phyloP scores from a whole-genome alignment of 148 eudicot species.

The Bassia scoparia region DNA sequence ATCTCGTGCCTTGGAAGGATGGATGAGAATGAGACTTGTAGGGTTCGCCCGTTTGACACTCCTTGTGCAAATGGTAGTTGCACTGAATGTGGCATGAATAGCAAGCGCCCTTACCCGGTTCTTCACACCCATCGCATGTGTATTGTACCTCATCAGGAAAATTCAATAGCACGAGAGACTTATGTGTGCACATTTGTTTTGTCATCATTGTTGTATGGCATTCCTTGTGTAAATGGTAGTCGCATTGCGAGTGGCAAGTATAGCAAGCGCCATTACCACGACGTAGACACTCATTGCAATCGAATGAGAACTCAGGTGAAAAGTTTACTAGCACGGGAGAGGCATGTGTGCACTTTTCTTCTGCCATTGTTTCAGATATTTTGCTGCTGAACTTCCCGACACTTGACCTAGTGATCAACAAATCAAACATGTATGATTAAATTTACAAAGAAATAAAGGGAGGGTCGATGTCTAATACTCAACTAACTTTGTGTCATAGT shows the following conservation, averaged over 20 bases:
- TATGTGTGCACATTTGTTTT: not conserved
- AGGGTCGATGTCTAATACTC: too few relatives aligned
- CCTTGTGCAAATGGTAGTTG: constrained; percentile 6
- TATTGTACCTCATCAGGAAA: not conserved
- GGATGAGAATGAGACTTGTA: not conserved
- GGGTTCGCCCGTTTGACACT: not conserved
- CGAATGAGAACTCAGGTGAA: not conserved
- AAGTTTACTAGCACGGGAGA: not conserved
- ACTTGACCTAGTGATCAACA: too few relatives aligned
- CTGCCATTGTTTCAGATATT: not conserved
- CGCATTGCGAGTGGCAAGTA: not conserved
- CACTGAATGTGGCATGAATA: not conserved
- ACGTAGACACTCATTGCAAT: not conserved
- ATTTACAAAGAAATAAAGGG: too few relatives aligned
- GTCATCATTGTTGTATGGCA: constrained; percentile 1
- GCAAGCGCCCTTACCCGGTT: constrained; percentile 11
- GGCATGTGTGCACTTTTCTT: not conserved
- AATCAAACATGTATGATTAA: too few relatives aligned
- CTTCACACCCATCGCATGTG: not conserved
- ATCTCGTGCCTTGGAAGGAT: not conserved
- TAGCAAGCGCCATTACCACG: constrained; percentile 13
- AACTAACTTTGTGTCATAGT: too few relatives aligned
- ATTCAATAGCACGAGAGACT: not conserved
- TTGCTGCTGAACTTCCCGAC: too few relatives aligned
- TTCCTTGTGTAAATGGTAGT: constrained; percentile 8